Evolutionary conservation across 371 early-diverging fungal species (phyloP), one percentile per base, ranked within the genome.

Genomic region (Mortierella sp.): DNA sequence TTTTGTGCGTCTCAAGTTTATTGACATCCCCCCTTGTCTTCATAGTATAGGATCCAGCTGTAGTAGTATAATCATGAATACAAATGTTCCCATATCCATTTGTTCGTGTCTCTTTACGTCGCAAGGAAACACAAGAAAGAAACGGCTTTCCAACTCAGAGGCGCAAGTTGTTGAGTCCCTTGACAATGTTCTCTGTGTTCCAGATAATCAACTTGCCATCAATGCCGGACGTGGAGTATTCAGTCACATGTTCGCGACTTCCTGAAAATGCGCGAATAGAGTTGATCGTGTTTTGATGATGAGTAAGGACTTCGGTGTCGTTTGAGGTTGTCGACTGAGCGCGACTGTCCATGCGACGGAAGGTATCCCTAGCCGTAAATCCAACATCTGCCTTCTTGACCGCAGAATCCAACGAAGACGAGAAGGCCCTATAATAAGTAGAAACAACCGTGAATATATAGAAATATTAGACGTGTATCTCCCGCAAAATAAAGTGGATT

Each of bases 281-380:
- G 89, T 94, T 96, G 84, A 97, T 97, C 22, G 98, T 95, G 85
- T 98, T 98, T 85, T 98, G 98, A 83, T 98, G 98, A 16, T 91
- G 89, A 8, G 93, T 91, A 60, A 88, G 88, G 28, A 97, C 86
- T 73, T 91, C 92, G 24, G 93, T 90, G 80, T 96, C 96, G 68
- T 49, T 74, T 26, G 64, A 62, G 52, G 86, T 85, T 18, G 75
- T 62, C 6, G 87, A 63, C 67, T 96, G 96, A 61, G 92, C 96
- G 63, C 94, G 90, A 49, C 93, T 91, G 86, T 98, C 98, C 97
- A 98, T 97, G 66, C 94, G 92, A 71, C 92, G 92, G 93, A 98
- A 98, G 67, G 93, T 93, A 74, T 92, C 92, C 76, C 96, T 88
- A 18, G 97, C 98, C 62, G 91, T 87, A 45, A 88, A 37, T 39